Percentiles rank a stretch among this genome's conserved stretches.
These are phyloP conservation scores for Barnettozyma siamensis DNA, from an alignment of 805 yeast species.

Conservation along the genomic window DNA sequence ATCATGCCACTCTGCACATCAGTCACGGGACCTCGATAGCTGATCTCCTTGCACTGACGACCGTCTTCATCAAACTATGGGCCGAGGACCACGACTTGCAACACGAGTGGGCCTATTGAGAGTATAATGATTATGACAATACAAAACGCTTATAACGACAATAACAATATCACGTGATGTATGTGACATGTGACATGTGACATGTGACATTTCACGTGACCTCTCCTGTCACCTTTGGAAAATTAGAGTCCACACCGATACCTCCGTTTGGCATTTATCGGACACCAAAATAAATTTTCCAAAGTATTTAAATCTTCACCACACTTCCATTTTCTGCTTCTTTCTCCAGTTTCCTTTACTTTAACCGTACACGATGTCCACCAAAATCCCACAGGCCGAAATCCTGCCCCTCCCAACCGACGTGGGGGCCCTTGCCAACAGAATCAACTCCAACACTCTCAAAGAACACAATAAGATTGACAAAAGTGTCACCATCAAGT, in stretches of 20 bases:
- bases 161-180: no score
- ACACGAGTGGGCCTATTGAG: slow-evolving; percentile 1
- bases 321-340: background rate
- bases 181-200: no score
- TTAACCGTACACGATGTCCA: background rate
- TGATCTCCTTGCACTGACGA: slow-evolving; percentile 9
- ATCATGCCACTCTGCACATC: slow-evolving; percentile 10
- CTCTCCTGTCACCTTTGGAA: no score
- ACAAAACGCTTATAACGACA: no score
- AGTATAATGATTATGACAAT: background rate
- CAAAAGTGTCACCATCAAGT: slow-evolving; percentile 59
- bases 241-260: slow-evolving; percentile 1
- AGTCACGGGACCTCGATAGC: background rate
- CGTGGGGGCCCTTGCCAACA: slow-evolving; percentile 75
- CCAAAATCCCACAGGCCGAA: slow-evolving; percentile 34
- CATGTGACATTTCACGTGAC: background rate
- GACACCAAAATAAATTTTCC: background rate
- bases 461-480: slow-evolving; percentile 62
- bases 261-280: slow-evolving; percentile 4
- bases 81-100: background rate
- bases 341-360: background rate
- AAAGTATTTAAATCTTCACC: background rate
- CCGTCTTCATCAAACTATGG: slow-evolving; percentile 13
- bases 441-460: slow-evolving; percentile 69
- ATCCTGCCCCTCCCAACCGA: slow-evolving; percentile 75